Percentiles rank a stretch among this genome's conserved stretches.
These are phyloP conservation scores for Pseudocercospora crystallina DNA, from an alignment of 2,329 filamentous ascomycete genomes.

Conservation along the genomic window DNA sequence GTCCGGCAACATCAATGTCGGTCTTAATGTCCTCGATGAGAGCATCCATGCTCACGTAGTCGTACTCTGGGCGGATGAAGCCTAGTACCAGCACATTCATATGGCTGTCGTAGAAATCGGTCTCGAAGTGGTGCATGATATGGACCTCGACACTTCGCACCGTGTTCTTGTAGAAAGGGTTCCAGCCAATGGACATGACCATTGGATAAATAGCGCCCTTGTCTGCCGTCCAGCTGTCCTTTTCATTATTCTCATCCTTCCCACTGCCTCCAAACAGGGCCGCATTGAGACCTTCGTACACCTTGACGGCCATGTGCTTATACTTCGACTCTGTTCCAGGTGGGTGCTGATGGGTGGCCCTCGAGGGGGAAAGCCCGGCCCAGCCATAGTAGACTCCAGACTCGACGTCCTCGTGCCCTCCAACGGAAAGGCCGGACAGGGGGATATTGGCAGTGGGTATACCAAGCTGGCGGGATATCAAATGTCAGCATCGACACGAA, in stretches of 20 bases:
- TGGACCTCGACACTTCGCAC: slow-evolving; percentile 67
- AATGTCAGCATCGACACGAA: slow-evolving; percentile 13
- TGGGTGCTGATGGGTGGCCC: slow-evolving; percentile 27
- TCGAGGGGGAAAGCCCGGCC: slow-evolving; percentile 60
- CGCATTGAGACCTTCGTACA: slow-evolving; percentile 19
- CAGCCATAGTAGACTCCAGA: slow-evolving; percentile 95
- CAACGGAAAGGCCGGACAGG: slow-evolving; percentile 67
- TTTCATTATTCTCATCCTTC: slow-evolving; percentile 8
- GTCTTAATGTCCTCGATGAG: slow-evolving; percentile 84
- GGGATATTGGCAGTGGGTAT: slow-evolving; percentile 94
- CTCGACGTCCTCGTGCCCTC: slow-evolving; percentile 59
- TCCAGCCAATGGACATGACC: slow-evolving; percentile 94
- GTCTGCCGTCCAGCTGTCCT: slow-evolving; percentile 12
- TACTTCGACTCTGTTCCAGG: slow-evolving; percentile 24
- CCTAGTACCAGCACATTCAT: slow-evolving; percentile 81
- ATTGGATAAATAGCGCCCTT: slow-evolving; percentile 66
- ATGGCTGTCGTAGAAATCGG: slow-evolving; percentile 81
- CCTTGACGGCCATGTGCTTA: slow-evolving; percentile 25
- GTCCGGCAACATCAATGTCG: slow-evolving; percentile 79
- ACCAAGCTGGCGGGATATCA: slow-evolving; percentile 63
- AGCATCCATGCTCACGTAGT: slow-evolving; percentile 81
- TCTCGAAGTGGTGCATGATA: slow-evolving; percentile 71
- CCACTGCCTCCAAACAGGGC: slow-evolving; percentile 12
- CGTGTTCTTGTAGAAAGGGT: slow-evolving; percentile 94
- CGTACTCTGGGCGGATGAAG: slow-evolving; percentile 83